Conservation (phyloP, 495 filamentous ascomycete genomes). For the Talaromyces nanjingensis region DNA sequence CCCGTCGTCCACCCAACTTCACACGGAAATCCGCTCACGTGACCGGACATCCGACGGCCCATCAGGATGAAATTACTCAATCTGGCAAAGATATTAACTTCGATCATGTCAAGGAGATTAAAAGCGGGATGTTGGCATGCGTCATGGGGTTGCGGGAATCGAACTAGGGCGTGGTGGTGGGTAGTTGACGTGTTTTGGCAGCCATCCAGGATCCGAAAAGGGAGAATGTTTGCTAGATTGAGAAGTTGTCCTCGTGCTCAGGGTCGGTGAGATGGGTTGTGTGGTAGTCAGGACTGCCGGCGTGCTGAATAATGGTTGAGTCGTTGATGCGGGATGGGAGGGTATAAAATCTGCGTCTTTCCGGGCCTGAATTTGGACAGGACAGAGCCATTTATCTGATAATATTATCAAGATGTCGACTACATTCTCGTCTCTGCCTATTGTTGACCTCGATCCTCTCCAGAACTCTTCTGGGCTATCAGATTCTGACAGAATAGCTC, state of each 20-base stretch:
- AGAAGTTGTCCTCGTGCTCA: background rate
- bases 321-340: background rate
- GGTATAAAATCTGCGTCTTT: background rate
- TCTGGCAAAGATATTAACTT: background rate
- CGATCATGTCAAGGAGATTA: background rate
- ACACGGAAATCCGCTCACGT: conserved; percentile 1
- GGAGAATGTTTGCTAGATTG: background rate
- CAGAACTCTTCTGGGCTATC: conserved; percentile 12
- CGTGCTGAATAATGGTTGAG: background rate
- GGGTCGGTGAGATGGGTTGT: background rate
- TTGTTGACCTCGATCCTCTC: conserved; percentile 33
- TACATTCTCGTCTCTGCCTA: conserved; percentile 34
- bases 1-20: too few relatives aligned
- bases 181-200: background rate
- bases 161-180: background rate
- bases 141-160: background rate
- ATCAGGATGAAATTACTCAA: background rate
- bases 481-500: conserved; percentile 11
- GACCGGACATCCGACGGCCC: background rate
- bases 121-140: background rate
- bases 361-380: too few relatives aligned
- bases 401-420: conserved; percentile 16
- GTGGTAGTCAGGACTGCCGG: background rate
- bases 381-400: too few relatives aligned
- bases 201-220: background rate